Evolutionary conservation across 208 protist genomes (phyloP).

Genomic region (Plasmodiophora brassicae): DNA sequence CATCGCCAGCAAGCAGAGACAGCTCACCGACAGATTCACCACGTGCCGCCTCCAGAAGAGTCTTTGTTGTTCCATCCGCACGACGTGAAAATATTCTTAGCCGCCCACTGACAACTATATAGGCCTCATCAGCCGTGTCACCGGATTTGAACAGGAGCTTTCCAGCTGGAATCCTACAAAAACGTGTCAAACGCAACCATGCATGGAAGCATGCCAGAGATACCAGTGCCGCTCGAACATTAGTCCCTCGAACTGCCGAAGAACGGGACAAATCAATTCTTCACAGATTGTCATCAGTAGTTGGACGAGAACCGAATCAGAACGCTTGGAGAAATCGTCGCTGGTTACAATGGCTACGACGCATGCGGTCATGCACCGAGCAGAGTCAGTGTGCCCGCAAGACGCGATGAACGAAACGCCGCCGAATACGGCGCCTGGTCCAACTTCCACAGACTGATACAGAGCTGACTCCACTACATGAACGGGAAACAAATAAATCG

Average conservation of each 20-base stretch:
- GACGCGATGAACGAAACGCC: background rate
- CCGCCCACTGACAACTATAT: background rate
- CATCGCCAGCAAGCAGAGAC: background rate
- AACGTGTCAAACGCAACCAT: background rate
- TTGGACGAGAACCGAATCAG: background rate
- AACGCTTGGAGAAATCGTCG: background rate
- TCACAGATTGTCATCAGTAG: conserved; percentile 19
- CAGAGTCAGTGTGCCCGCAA: background rate
- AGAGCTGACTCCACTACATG: too few relatives aligned
- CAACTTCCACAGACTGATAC: background rate
- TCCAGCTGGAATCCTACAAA: background rate
- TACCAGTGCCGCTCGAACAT: background rate
- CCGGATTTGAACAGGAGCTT: conserved; percentile 23
- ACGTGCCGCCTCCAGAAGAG: background rate
- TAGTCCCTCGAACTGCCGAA: conserved; percentile 1
- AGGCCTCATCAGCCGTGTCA: background rate
- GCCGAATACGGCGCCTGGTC: background rate
- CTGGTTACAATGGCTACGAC: background rate
- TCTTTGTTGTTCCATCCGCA: background rate
- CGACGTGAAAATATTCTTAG: background rate
- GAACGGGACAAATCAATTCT: background rate
- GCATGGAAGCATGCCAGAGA: too few relatives aligned
- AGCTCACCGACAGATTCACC: conserved; percentile 18
- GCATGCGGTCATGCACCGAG: background rate
- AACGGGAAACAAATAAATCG: too few relatives aligned